These are phyloP conservation scores for Parsonsia alboflavescens DNA, from an alignment of 257 asterid genomes.

Conservation along the genomic window DNA sequence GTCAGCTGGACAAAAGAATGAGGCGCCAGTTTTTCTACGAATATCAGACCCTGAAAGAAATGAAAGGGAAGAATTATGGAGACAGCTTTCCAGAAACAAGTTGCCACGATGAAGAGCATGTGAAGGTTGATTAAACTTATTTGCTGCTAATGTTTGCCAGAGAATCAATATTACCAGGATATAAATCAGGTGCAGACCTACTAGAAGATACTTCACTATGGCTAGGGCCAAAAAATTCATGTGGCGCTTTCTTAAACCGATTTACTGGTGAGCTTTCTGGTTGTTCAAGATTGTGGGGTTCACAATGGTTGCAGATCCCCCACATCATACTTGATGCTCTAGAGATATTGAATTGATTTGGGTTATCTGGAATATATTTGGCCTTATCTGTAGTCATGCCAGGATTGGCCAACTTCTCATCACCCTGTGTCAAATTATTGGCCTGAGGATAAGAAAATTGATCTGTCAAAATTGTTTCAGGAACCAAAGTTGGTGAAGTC, in stretches of 20 bases:
- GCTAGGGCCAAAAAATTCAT: conserved; percentile 21
- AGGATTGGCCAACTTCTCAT: conserved; percentile 17
- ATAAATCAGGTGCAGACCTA: conserved; percentile 14
- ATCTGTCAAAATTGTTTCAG: conserved; percentile 4
- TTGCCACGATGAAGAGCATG: conserved; percentile 2
- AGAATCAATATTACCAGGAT: conserved; percentile 15
- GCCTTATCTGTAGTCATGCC: conserved; percentile 12
- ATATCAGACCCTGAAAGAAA: conserved; percentile 16
- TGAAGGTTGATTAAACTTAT: background rate
- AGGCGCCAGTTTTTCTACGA: conserved; percentile 14
- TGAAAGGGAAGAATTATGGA: background rate
- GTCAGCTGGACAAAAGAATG: conserved; percentile 8
- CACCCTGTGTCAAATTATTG: background rate
- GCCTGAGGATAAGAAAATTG: conserved; percentile 8
- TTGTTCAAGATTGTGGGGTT: conserved; percentile 11
- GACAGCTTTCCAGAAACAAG: background rate
- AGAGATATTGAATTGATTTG: conserved; percentile 17
- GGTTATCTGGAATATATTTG: conserved; percentile 5
- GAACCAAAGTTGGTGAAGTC: background rate
- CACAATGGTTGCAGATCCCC: conserved; percentile 17
- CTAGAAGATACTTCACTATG: background rate
- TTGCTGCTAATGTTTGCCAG: background rate
- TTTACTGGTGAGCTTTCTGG: conserved; percentile 23
- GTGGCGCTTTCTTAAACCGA: conserved; percentile 33
- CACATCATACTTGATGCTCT: conserved; percentile 22